These are phyloP conservation scores for Haplosporangium sp. DNA, from an alignment of 371 early-diverging fungal species.

Conservation along the genomic window DNA sequence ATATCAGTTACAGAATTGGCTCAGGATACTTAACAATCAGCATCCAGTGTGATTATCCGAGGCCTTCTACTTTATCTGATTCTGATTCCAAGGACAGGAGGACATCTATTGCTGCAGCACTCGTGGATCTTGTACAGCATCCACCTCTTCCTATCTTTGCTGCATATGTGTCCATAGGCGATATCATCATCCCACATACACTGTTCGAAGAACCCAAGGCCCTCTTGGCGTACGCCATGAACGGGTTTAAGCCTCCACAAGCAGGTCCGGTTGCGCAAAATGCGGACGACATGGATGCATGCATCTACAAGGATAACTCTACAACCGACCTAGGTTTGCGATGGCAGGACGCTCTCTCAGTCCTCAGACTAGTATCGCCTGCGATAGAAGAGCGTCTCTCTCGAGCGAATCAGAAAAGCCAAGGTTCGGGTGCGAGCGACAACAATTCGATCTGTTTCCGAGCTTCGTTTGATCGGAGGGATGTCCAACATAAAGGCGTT, in stretches of 20 bases:
- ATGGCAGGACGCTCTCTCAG: conserved; percentile 29
- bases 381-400: conserved; percentile 15
- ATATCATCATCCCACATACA: conserved; percentile 20
- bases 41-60: not conserved
- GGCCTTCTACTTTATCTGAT: not conserved
- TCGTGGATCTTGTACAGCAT: conserved; percentile 22
- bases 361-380: conserved; percentile 17
- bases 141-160: conserved; percentile 38
- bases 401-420: not conserved
- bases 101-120: not conserved
- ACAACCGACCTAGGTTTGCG: conserved; percentile 1
- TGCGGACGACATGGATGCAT: not conserved
- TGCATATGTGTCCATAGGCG: conserved; percentile 28
- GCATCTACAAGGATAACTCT: not conserved
- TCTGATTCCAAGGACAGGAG: not conserved
- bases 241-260: not conserved
- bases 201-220: conserved; percentile 21
- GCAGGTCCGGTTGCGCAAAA: not conserved
- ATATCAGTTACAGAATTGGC: conserved; percentile 24
- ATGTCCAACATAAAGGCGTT: conserved; percentile 39
- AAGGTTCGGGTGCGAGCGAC: not conserved
- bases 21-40: conserved; percentile 26
- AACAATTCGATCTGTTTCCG: conserved; percentile 15
- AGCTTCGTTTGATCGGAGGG: conserved; percentile 47
- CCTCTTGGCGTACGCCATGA: conserved; percentile 5